Percentiles rank a stretch among this genome's conserved stretches.
Conservation (phyloP, 257 asterid genomes). For the Jasminum sambac region DNA sequence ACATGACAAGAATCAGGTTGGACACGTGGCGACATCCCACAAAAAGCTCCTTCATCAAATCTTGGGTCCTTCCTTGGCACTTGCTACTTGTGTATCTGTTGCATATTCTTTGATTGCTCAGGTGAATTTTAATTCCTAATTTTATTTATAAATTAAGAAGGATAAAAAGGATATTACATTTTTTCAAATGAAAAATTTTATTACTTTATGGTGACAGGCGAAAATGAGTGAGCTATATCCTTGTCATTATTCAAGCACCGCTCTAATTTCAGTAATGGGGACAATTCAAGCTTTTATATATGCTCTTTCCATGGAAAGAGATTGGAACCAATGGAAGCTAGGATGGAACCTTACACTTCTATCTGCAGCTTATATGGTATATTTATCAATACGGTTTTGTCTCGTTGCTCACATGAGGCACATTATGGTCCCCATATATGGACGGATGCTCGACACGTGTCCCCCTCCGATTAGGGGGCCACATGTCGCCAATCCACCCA, state of each 20-base stretch:
- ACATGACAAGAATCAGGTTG: not conserved
- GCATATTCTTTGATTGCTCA: conserved; percentile 34
- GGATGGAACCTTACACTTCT: conserved; percentile 66
- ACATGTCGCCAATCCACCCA: no score
- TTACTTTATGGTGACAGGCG: conserved; percentile 34
- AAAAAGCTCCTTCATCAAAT: conserved; percentile 13
- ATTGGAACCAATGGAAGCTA: conserved; percentile 63
- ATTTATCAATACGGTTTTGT: no score
- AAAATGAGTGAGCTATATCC: conserved; percentile 60
- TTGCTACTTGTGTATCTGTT: conserved; percentile 23
- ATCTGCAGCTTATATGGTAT: conserved; percentile 49
- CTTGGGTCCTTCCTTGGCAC: conserved; percentile 34
- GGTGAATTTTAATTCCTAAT: conserved; percentile 34
- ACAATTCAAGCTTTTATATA: conserved; percentile 46
- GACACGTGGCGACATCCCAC: conserved; percentile 22
- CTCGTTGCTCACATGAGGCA: no score
- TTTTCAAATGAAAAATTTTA: not conserved
- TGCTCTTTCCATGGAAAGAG: conserved; percentile 52
- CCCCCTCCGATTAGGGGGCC: no score
- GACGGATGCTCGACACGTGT: no score
- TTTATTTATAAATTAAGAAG: no score
- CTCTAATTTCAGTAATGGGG: conserved; percentile 58
- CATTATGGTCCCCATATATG: no score
- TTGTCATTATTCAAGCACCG: conserved; percentile 69
- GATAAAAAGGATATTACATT: not conserved